phyloP scores from a whole-genome alignment of 108 stramenopile genomes.

The Discostella pseudostelligera region DNA sequence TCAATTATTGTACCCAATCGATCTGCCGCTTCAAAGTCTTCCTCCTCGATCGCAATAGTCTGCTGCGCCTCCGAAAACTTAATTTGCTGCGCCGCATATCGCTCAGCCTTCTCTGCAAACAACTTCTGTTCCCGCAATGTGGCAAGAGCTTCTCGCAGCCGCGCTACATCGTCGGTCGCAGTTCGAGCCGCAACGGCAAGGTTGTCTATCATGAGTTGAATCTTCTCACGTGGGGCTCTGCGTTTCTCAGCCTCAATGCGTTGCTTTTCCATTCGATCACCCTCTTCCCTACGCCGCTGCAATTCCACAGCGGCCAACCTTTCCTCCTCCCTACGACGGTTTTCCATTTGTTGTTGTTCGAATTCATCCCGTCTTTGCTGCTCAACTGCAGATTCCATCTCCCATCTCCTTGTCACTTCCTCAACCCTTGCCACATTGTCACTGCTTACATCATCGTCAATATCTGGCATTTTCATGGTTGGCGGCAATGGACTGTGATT shows the following conservation, averaged over 20 bases:
- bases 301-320: constrained; percentile 10
- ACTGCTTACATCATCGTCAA: neutral
- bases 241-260: constrained; percentile 37
- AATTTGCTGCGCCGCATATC: constrained; percentile 61
- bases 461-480: neutral
- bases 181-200: constrained; percentile 23
- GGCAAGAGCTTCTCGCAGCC: constrained; percentile 42
- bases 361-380: constrained; percentile 12
- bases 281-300: constrained; percentile 16
- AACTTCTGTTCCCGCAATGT: constrained; percentile 56
- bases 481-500: neutral
- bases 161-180: constrained; percentile 22
- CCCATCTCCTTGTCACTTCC: constrained; percentile 3
- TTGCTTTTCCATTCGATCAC: constrained; percentile 20
- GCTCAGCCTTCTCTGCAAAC: constrained; percentile 53
- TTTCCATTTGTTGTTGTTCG: constrained; percentile 1
- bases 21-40: constrained; percentile 88
- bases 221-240: constrained; percentile 34
- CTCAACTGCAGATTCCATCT: constrained; percentile 1
- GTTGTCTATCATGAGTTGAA: constrained; percentile 19
- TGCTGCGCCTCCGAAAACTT: constrained; percentile 65
- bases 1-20: constrained; percentile 64
- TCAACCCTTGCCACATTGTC: neutral
- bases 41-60: constrained; percentile 71
- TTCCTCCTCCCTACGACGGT: constrained; percentile 10